Base-by-base conservation (phyloP, 345 rosid genomes). In the Populus ilicifolia region DNA sequence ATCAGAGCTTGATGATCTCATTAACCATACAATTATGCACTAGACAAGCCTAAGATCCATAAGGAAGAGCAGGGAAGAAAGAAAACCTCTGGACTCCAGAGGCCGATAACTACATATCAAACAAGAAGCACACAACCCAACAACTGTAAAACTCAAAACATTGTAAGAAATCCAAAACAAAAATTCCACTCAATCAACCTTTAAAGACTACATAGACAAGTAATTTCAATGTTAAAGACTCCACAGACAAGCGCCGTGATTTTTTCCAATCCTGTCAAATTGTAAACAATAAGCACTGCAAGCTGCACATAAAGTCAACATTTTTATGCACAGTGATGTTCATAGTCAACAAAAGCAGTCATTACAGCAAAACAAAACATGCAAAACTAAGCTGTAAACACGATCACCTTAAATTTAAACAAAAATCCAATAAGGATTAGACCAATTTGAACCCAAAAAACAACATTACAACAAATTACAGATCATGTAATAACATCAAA, bases 311-410 rank as follows among this genome's bases (percentile, higher is more conserved):
- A 59, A 59, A 59, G 63, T 59, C 63, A 59, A 59, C 63, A n/a
- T n/a, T 59, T 59, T 59, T 59, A 59, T 59, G 63, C 63, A 44
- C 17, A 59, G 63, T 59, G 63, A 23, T n/a, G 63, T n/a, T 23
- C 63, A 59, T 59, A 59, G 63, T 59, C 63, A 59, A 59, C 63
- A 59, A 59, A 59, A 9, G 29, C 27, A 59, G 63, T 59, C 63
- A 59, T n/a, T 23, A 59, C 14, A 59, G 23, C 27, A 59, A 59
- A 8, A 54, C n/a, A 59, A n/a, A 59, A 11, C 29, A 59, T 59
- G 63, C 27, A 59, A 59, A 59, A 59, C 63, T 59, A 59, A 59
- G 63, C 63, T 59, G 63, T 59, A n/a, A 59, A 59, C 63, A 59
- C n/a, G 63, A 59, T 59, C 63, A 9, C 63, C 29, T 59, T n/a